Percentiles rank a stretch among this genome's conserved stretches.
phyloP scores from a whole-genome alignment of 345 rosid genomes.

The Moringa oleifera region DNA sequence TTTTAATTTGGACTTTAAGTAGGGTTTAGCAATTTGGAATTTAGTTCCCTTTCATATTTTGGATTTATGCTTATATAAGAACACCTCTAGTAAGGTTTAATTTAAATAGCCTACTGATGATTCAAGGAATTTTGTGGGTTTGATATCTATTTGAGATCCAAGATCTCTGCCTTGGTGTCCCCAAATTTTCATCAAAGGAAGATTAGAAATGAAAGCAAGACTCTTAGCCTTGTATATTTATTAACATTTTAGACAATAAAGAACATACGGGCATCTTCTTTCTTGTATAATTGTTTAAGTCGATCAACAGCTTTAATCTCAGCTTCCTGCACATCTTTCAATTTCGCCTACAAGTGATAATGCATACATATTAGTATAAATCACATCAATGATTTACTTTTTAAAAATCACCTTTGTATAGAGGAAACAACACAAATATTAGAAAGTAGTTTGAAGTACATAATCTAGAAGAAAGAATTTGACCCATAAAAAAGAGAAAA shows the following conservation, averaged over 20 bases:
- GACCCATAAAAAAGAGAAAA: neutral
- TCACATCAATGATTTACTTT: neutral
- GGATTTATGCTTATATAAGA: no score
- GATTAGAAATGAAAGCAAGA: neutral
- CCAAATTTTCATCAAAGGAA: no score
- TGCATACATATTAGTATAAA: slow-evolving; percentile 1
- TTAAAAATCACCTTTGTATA: neutral
- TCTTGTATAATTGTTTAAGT: slow-evolving; percentile 55
- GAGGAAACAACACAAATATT: neutral
- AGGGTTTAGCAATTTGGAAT: no score
- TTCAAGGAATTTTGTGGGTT: no score
- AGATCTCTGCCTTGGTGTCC: no score
- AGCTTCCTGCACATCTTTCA: slow-evolving; percentile 35
- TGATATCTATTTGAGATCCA: no score
- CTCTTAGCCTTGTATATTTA: neutral
- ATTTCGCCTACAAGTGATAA: slow-evolving; percentile 50
- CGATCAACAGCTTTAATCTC: slow-evolving; percentile 43
- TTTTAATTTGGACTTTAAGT: no score
- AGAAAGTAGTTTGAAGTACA: neutral
- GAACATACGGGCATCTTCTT: slow-evolving; percentile 65
- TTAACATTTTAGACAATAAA: slow-evolving; percentile 13
- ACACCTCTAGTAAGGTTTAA: no score
- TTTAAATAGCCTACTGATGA: no score
- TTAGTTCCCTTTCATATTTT: no score
- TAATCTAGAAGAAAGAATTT: no score